These are phyloP conservation scores for Jatropha multifida DNA, from an alignment of 441 rosid genomes.

Conservation along the genomic window DNA sequence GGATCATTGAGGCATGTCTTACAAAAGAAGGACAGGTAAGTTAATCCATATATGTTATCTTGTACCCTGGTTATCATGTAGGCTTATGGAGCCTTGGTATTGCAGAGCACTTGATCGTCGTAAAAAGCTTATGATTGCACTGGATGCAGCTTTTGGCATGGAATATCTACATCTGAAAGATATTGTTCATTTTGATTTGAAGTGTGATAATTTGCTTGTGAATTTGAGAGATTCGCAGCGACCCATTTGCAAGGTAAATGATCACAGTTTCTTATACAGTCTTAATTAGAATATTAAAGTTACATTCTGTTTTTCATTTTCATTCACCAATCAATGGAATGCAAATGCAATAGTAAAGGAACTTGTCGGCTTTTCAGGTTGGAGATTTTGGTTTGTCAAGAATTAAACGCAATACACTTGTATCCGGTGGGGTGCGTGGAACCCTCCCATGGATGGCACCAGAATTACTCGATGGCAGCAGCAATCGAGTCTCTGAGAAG, in stretches of 20 bases:
- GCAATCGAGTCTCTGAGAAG: slow-evolving; percentile 82
- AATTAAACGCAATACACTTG: slow-evolving; percentile 82
- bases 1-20: slow-evolving; percentile 94
- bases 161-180: slow-evolving; percentile 84
- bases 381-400: slow-evolving; percentile 93
- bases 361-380: slow-evolving; percentile 44
- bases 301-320: neutral
- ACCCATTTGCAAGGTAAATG: slow-evolving; percentile 83
- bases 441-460: slow-evolving; percentile 99
- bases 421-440: slow-evolving; percentile 91
- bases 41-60: neutral
- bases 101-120: slow-evolving; percentile 78
- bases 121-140: slow-evolving; percentile 66
- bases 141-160: slow-evolving; percentile 98
- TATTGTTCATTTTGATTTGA: slow-evolving; percentile 92
- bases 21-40: slow-evolving; percentile 82
- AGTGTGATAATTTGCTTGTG: slow-evolving; percentile 88
- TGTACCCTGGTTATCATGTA: slow-evolving; percentile 4
- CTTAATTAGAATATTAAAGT: too few relatives aligned
- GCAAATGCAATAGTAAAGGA: slow-evolving; percentile 1
- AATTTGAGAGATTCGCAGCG: slow-evolving; percentile 85
- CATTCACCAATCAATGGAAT: neutral
- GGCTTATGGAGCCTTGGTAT: slow-evolving; percentile 18
- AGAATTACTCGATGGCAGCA: slow-evolving; percentile 76
- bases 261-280: neutral